Evolutionary conservation across 2,329 filamentous ascomycete species (phyloP).

Genomic region (Aspergillus sergii): DNA sequence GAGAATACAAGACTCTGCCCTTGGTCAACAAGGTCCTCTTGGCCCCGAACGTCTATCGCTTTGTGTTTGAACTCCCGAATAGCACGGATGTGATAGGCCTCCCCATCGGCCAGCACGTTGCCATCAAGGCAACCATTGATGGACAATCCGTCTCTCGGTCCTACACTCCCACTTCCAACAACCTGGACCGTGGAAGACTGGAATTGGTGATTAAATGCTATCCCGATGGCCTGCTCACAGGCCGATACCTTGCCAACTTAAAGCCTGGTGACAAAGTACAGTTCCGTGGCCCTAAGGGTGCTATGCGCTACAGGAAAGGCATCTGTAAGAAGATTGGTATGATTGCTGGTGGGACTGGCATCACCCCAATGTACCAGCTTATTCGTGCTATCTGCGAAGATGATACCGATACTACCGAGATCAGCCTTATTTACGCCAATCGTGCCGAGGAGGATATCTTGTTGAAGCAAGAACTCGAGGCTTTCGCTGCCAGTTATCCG

Average conservation of each 20-base stretch:
- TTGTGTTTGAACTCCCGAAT: constrained; percentile 53
- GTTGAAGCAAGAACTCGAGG: constrained; percentile 52
- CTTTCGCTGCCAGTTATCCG: constrained; percentile 54
- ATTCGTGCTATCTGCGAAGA: too few species aligned
- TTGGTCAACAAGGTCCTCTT: constrained; percentile 35
- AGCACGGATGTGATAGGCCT: constrained; percentile 52
- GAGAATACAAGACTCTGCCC: constrained; percentile 51
- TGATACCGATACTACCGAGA: too few species aligned
- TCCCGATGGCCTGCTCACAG: constrained; percentile 36
- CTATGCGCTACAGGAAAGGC: constrained; percentile 33
- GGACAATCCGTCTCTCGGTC: constrained; percentile 53
- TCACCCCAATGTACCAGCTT: too few species aligned
- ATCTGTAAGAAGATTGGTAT: constrained; percentile 15
- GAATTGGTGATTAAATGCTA: constrained; percentile 42
- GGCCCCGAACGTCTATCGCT: constrained; percentile 40
- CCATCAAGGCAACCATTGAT: constrained; percentile 53
- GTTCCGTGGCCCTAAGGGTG: constrained; percentile 41
- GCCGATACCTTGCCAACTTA: constrained; percentile 31
- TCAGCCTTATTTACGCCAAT: too few species aligned
- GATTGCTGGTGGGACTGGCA: too few species aligned
- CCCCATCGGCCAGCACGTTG: constrained; percentile 60
- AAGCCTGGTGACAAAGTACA: constrained; percentile 34
- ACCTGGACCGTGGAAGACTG: constrained; percentile 33
- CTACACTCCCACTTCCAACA: constrained; percentile 53
- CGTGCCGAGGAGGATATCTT: too few species aligned